Conservation (phyloP, 179 eudicot species). For the Actinidia arguta region DNA sequence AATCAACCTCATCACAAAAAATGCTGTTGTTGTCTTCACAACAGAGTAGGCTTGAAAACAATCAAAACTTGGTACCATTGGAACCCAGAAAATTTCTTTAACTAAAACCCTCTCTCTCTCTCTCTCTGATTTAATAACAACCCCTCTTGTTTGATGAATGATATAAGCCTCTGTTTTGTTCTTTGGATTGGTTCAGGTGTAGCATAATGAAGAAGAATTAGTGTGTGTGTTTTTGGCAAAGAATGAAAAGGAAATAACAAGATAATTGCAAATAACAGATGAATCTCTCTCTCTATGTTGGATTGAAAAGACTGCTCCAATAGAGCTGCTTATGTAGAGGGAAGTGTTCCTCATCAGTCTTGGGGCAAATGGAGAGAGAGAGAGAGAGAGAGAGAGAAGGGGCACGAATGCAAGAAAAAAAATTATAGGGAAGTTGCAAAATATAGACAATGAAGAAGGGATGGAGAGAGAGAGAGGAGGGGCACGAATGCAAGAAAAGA, state of each 20-base stretch:
- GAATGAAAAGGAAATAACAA: background rate
- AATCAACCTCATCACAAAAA: too few species aligned
- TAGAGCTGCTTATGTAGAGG: background rate
- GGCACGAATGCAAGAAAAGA: background rate
- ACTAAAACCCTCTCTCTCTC: conserved; percentile 1
- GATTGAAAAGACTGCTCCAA: background rate
- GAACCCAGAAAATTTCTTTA: too few species aligned
- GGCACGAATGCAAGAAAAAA: background rate
- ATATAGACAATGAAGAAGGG: background rate
- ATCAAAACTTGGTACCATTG: too few species aligned
- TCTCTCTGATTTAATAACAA: background rate
- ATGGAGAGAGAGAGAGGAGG: background rate
- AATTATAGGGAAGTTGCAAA: background rate
- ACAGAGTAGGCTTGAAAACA: too few species aligned
- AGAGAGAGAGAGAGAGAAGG: background rate
- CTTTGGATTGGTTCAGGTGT: background rate
- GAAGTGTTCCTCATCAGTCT: background rate
- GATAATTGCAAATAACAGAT: background rate
- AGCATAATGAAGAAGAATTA: background rate
- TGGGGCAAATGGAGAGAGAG: background rate
- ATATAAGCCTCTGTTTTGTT: background rate
- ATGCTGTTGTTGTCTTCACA: too few species aligned
- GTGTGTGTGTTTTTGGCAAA: background rate
- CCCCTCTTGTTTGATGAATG: background rate
- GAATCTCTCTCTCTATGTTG: conserved; percentile 7